Evolutionary conservation across 176 grass and related monocot species (phyloP), one percentile per base, ranked within the genome.

Genomic region (Pharus latifolius): DNA sequence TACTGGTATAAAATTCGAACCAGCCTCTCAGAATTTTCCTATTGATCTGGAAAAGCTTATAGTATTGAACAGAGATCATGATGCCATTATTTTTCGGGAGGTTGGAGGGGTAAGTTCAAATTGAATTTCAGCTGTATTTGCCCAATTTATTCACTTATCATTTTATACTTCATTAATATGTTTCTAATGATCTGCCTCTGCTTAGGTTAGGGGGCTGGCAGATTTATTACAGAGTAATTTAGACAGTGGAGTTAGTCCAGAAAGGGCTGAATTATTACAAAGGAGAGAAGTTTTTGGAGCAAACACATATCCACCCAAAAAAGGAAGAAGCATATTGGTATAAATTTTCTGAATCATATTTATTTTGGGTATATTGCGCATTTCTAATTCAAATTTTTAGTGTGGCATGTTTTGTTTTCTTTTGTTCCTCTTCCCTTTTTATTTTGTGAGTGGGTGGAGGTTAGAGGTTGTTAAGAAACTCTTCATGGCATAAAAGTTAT

Each of bases 221-320:
- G 30, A 57, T 70, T 72, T 84, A 65, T 33, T 84, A 58, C 78
- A 73, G 82, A 84, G 56, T 65, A 38, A 78, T 78, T n/a, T 67
- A 56, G 82, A 78, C 10, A 78, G 16, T 44, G 82, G 82, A 42
- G 57, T 67, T 65, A 59, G 42, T 57, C 67, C 61, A 58, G 67
- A 84, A 31, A 74, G 35, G n/a, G 19, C 48, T 10, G 82, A 84
- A 46, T 40, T 78, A 32, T 45, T 71, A 53, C 34, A 28, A 46
- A 84, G 82, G 40, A 78, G 69, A 38, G 66, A 78, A 20, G 10
- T 72, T 63, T 84, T 78, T 33, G 74, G 82, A 24, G 24, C 67
- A 48, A 84, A 84, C 57, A 78, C 82, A 56, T 84, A 84, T 67
- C 82, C 82, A 19, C 67, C 38, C 47, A 84, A 84, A 58, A 84